Base-by-base conservation (phyloP, 345 rosid species). In the Adansonia digitata region DNA sequence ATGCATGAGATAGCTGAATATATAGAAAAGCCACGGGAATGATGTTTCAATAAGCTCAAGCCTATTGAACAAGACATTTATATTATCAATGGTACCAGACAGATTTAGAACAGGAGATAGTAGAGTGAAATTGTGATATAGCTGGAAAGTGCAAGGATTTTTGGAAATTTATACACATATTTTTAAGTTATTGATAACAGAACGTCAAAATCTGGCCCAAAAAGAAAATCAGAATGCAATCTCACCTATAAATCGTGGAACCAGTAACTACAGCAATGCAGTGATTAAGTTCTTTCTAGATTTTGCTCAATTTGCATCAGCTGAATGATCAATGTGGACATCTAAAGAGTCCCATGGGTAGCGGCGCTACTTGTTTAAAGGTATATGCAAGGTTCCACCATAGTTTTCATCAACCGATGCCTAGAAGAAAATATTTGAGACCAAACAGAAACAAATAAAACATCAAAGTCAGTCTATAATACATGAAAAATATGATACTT, bases 301-400 rank as follows among this genome's bases (percentile, higher is more conserved):
- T 69, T n/a, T 48, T 46, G 56, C 57, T 29, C 15, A 48, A 8
- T 29, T 48, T 29, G 26, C 57, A 48, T 12, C 45, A 31, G 73
- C 59, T 69, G 29, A 49, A 46, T 34, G 59, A 72, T 63, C 68
- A 55, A 39, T 26, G 35, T 26, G 35, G 52, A 68, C 34, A 69
- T 61, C 5, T 39, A 49, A 51, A 4, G 24, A 59, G 29, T 45
- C 42, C 72, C 69, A 40, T 45, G 15, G 56, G 18, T 27, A 66
- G 55, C 24, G 45, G 34, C 29, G 74, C 62, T 71, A 74, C 49
- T 66, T 75, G 24, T 66, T 67, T 65, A 51, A 65, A 37, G 77
- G 80, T 48, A 87, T 70, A 56, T 79, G 72, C 77, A 94, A 80
- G 79, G 73, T 86, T 83, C 98, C 97, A 69, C 94, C 97, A 78